Base-by-base conservation (phyloP, 2,329 filamentous ascomycete species). In the Cordyceps cicadae region DNA sequence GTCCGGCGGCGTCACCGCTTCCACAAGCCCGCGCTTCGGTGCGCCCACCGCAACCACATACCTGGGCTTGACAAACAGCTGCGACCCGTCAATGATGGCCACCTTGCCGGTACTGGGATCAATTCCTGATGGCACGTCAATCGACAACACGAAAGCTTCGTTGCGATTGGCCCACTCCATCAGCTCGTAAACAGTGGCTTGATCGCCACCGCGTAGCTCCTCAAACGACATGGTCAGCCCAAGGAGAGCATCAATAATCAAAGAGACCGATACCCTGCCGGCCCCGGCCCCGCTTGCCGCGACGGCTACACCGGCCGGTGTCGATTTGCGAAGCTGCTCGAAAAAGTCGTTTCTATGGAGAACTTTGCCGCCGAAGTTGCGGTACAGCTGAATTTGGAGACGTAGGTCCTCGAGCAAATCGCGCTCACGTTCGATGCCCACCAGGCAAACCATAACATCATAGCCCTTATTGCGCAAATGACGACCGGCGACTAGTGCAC, bases 131-230 rank as follows among this genome's bases (percentile, higher is more conserved):
- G 94, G 94, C 6, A 95, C 85, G 70, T 96, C 93, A n/a, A 99
- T 84, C 0, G 92, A 89, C 21, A 99, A 77, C 3, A 94, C 87
- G 62, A 87, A 86, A 0, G 91, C 87, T 65, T 92, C 89, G 70
- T 87, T 90, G 64, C 92, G 87, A 70, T 97, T 97, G 3, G 91
- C 88, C 92, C 92, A 97, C 64, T 92, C 88, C 68, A 97, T 94
- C 69, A 97, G 84, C 69, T 95, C 89, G 69, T 95, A 92, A 0
- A 91, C 90, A 0, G 88, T 88, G 3, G 87, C 86, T 70, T 95
- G 90, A 65, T 96, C 89, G 17, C 88, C 87, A 2, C 87, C 88
- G 41, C 90, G 84, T 32, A 97, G 79, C 67, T 95, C 91, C 66
- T 97, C 92, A 68, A 97, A 97, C 2, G 90, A 87, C 61, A 92